phyloP scores from a whole-genome alignment of 2,329 filamentous ascomycete genomes.

The Helotiales sp. region DNA sequence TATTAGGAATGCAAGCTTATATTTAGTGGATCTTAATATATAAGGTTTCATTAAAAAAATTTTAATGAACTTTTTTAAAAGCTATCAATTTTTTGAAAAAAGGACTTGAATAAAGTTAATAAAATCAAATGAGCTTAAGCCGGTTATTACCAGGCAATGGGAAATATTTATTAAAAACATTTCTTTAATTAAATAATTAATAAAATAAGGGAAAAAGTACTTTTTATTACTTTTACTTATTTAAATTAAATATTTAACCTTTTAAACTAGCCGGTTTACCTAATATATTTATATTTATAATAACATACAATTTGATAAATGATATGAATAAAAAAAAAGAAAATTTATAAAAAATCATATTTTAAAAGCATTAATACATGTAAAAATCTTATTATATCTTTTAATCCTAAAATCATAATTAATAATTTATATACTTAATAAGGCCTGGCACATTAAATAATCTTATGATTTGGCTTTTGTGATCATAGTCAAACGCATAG shows the following conservation, averaged over 20 bases:
- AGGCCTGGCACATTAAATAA: too few relatives aligned
- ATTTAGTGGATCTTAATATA: constrained; percentile 14
- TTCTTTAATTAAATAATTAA: constrained; percentile 15
- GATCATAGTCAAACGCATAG: too few relatives aligned
- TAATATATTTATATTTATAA: neutral
- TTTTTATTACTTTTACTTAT: constrained; percentile 14
- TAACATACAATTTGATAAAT: neutral
- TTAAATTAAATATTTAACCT: neutral
- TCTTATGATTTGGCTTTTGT: too few relatives aligned
- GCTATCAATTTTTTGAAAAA: constrained; percentile 7
- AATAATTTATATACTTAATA: neutral
- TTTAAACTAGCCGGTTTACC: neutral
- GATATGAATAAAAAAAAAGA: neutral
- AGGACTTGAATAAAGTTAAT: constrained; percentile 4
- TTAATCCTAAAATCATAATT: neutral
- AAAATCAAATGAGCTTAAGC: constrained; percentile 4
- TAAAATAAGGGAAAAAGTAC: constrained; percentile 8
- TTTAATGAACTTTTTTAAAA: constrained; percentile 7
- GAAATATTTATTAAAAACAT: constrained; percentile 15
- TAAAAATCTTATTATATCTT: neutral
- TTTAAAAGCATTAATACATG: neutral
- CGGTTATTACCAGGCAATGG: constrained; percentile 7
- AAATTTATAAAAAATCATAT: neutral
- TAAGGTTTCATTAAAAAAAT: constrained; percentile 15
- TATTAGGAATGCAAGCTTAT: constrained; percentile 15